These are phyloP conservation scores for Solanum gracilifrons DNA, from an alignment of 257 asterid genomes.

Conservation along the genomic window DNA sequence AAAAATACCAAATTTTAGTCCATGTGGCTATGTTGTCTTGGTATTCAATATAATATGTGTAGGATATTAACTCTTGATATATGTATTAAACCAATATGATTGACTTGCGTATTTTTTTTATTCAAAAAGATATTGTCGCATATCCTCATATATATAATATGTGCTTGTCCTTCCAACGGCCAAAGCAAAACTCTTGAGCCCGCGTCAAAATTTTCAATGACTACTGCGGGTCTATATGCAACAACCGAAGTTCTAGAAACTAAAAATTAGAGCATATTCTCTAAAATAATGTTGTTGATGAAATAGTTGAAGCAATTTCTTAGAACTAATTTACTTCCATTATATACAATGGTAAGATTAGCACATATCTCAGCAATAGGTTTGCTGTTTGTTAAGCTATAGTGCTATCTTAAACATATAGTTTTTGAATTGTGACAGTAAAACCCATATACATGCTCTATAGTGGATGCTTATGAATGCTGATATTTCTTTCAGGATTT, in stretches of 20 bases:
- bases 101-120: neutral
- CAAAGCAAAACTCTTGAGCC: neutral
- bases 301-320: neutral
- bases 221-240: neutral
- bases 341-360: neutral
- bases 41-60: neutral
- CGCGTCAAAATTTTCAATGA: neutral
- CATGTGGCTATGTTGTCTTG: neutral
- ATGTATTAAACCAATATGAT: neutral
- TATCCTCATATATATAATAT: neutral
- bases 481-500: conserved; percentile 54
- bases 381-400: neutral
- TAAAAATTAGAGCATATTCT: neutral
- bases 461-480: neutral
- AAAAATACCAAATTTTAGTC: neutral
- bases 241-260: neutral
- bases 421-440: neutral
- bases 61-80: neutral
- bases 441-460: neutral
- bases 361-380: neutral
- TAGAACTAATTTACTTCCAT: neutral
- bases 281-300: neutral
- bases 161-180: neutral
- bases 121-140: neutral
- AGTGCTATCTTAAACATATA: neutral